Evolutionary conservation across 1,284 basidiomycete genomes (phyloP).

Genomic region (Ustilago trichophora): DNA sequence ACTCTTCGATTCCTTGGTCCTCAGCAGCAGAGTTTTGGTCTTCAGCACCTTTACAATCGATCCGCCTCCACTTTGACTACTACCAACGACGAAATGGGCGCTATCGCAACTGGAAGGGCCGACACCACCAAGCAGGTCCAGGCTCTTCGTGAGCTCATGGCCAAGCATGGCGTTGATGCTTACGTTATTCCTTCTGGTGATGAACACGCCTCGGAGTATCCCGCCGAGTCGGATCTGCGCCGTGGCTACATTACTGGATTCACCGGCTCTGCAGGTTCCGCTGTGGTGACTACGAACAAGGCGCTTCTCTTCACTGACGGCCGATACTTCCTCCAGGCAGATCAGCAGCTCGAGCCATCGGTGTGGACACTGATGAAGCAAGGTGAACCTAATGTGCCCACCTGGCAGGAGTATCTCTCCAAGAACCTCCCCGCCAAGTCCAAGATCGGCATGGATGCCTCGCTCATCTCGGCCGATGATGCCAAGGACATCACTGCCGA

Average conservation of each 20-base stretch:
- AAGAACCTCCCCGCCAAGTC: conserved; percentile 43
- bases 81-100: conserved; percentile 50
- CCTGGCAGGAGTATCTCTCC: conserved; percentile 73
- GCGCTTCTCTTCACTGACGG: conserved; percentile 86
- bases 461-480: conserved; percentile 63
- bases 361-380: conserved; percentile 95
- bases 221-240: conserved; percentile 73
- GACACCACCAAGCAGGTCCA: conserved; percentile 55
- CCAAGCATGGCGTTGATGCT: conserved; percentile 47
- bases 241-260: conserved; percentile 90
- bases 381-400: conserved; percentile 78
- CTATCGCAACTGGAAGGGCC: conserved; percentile 57
- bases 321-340: conserved; percentile 90
- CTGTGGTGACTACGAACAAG: conserved; percentile 74
- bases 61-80: conserved; percentile 12
- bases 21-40: conserved; percentile 22
- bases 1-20: conserved; percentile 23
- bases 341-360: conserved; percentile 79
- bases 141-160: conserved; percentile 55
- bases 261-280: conserved; percentile 86
- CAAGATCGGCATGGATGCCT: conserved; percentile 61
- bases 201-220: conserved; percentile 87
- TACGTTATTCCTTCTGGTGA: conserved; percentile 67
- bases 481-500: conserved; percentile 50
- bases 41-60: conserved; percentile 26